phyloP scores from a whole-genome alignment of 768 basidiomycete genomes.

The Lentinula edodes region DNA sequence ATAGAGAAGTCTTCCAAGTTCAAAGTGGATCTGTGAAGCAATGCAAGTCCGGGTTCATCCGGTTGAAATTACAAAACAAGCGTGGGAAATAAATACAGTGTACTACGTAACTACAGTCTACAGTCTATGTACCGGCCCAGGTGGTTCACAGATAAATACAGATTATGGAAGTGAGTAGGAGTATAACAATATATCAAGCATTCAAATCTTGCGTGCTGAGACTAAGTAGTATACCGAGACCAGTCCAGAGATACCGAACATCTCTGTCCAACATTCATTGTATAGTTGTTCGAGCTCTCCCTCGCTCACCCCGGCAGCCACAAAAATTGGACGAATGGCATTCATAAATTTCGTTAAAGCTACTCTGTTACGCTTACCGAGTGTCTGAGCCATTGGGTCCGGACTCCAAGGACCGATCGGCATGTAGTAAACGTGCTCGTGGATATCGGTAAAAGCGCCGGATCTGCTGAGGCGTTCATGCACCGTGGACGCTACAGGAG shows the following conservation, averaged over 20 bases:
- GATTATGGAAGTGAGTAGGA: too few relatives aligned
- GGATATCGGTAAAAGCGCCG: conserved; percentile 37
- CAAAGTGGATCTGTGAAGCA: conserved; percentile 12
- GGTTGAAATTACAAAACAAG: neutral
- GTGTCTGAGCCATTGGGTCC: conserved; percentile 22
- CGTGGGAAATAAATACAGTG: neutral
- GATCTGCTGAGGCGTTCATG: conserved; percentile 22
- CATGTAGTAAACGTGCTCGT: conserved; percentile 28
- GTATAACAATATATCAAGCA: neutral
- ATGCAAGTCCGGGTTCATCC: neutral
- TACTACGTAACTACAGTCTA: neutral
- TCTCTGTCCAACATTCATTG: conserved; percentile 38
- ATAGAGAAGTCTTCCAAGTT: conserved; percentile 34
- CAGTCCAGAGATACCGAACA: conserved; percentile 41
- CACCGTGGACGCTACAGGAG: conserved; percentile 30
- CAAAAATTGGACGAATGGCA: conserved; percentile 44
- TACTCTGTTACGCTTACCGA: conserved; percentile 39
- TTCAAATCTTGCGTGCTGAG: conserved; percentile 26
- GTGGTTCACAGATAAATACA: too few relatives aligned
- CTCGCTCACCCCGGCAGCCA: conserved; percentile 25
- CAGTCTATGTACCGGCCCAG: too few relatives aligned
- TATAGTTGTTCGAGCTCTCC: conserved; percentile 34
- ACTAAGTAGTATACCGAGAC: conserved; percentile 45
- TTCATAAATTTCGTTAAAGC: conserved; percentile 38
- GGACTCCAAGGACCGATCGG: conserved; percentile 55